A percentile compares a stretch with the other conserved stretches of the same genome.
Evolutionary conservation across 345 rosid species (phyloP).

Genomic region (Mallotus nudiflorus): DNA sequence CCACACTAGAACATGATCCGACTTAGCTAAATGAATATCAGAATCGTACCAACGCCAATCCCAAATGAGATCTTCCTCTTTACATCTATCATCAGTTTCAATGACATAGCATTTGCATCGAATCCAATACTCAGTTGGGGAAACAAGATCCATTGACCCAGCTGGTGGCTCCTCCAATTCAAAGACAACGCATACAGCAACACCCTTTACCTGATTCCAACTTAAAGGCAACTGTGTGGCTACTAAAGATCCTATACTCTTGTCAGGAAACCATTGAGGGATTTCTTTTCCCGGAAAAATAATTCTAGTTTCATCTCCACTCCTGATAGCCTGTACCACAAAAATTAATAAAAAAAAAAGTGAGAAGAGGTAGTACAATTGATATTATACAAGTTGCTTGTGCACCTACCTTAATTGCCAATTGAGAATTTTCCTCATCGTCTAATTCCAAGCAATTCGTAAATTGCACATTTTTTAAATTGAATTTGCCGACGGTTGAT

Average conservation of each 20-base stretch:
- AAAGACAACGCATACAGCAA: not conserved
- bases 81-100: no score
- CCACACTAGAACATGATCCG: constrained; percentile 3
- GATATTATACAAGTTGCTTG: no score
- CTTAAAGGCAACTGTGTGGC: no score
- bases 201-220: not conserved
- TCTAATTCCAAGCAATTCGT: no score
- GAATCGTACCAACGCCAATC: not conserved
- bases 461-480: not conserved
- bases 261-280: not conserved
- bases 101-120: not conserved
- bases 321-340: not conserved
- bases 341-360: no score
- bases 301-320: not conserved
- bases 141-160: not conserved
- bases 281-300: not conserved
- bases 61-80: no score
- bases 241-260: not conserved
- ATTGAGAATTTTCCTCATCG: no score
- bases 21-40: not conserved
- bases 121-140: not conserved
- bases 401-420: no score
- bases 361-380: no score
- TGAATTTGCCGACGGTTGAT: not conserved
- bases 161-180: not conserved